A percentile compares a stretch with the other conserved stretches of the same genome.
phyloP scores from a whole-genome alignment of 768 basidiomycete genomes.

The Astraeus odoratus region DNA sequence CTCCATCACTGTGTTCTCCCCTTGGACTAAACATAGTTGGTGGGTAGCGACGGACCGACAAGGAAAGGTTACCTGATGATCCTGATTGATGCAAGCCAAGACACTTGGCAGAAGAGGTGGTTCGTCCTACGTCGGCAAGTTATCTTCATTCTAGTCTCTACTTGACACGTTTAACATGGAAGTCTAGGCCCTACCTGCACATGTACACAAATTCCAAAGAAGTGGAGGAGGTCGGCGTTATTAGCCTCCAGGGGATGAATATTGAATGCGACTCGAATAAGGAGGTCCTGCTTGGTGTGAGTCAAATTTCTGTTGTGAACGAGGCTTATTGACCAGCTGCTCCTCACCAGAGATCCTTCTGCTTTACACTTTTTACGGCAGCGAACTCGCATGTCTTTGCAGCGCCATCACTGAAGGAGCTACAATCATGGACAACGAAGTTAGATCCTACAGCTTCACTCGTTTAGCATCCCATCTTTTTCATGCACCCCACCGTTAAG shows the following conservation, averaged over 20 bases:
- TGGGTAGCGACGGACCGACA: constrained; percentile 63
- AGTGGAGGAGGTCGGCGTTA: constrained; percentile 72
- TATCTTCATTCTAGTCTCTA: neutral
- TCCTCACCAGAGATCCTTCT: constrained; percentile 61
- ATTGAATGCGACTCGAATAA: constrained; percentile 84
- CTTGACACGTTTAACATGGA: constrained; percentile 1
- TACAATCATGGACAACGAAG: constrained; percentile 78
- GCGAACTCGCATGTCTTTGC: constrained; percentile 89
- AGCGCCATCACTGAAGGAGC: constrained; percentile 74
- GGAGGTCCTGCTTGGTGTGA: constrained; percentile 78
- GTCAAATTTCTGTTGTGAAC: constrained; percentile 18
- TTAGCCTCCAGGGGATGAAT: constrained; percentile 79
- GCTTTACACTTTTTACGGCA: constrained; percentile 86
- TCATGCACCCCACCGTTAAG: neutral
- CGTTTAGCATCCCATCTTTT: constrained; percentile 22
- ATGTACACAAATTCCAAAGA: constrained; percentile 83
- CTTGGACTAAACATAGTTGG: constrained; percentile 1
- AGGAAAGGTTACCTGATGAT: constrained; percentile 82
- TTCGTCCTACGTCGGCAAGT: constrained; percentile 79
- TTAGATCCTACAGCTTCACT: constrained; percentile 74
- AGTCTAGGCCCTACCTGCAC: constrained; percentile 77
- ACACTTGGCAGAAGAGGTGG: constrained; percentile 79
- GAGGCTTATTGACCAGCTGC: constrained; percentile 2
- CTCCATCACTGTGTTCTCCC: neutral
- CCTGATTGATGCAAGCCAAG: constrained; percentile 71